Percentiles rank a stretch among this genome's conserved stretches.
These are phyloP conservation scores for Rhynchosporium graminicola DNA, from an alignment of 2,329 filamentous ascomycete genomes.

Conservation along the genomic window DNA sequence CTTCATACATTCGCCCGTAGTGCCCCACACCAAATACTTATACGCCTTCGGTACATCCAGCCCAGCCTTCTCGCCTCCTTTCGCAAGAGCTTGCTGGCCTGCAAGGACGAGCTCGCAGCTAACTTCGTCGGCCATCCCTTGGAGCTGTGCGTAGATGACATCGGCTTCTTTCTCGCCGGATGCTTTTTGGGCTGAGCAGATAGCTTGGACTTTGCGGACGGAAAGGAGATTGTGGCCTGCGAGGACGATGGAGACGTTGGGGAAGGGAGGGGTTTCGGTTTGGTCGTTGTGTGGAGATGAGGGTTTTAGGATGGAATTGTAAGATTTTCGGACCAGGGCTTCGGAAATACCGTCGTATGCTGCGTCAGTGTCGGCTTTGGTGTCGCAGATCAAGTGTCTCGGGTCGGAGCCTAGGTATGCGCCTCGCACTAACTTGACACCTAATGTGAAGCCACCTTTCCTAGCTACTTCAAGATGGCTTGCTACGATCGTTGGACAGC, in stretches of 20 bases:
- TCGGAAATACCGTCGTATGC: slow-evolving; percentile 73
- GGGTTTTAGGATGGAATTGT: slow-evolving; percentile 54
- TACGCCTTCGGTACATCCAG: slow-evolving; percentile 58
- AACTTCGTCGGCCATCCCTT: slow-evolving; percentile 96
- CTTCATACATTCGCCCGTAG: slow-evolving; percentile 78
- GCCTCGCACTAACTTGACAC: slow-evolving; percentile 74
- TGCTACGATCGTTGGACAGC: slow-evolving; percentile 56
- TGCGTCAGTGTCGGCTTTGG: slow-evolving; percentile 68
- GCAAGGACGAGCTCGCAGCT: slow-evolving; percentile 58
- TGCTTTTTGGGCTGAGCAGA: slow-evolving; percentile 48
- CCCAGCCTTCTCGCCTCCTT: slow-evolving; percentile 32
- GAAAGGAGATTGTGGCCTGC: slow-evolving; percentile 82
- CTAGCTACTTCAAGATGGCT: slow-evolving; percentile 60
- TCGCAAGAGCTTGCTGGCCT: slow-evolving; percentile 12
- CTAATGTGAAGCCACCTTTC: slow-evolving; percentile 63
- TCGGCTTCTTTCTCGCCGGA: slow-evolving; percentile 44
- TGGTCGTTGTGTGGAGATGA: slow-evolving; percentile 37
- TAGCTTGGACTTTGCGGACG: slow-evolving; percentile 57
- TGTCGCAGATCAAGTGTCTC: slow-evolving; percentile 69
- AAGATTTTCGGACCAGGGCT: slow-evolving; percentile 64
- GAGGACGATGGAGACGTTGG: slow-evolving; percentile 65
- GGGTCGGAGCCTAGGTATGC: slow-evolving; percentile 73
- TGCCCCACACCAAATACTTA: slow-evolving; percentile 72
- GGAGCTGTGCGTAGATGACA: slow-evolving; percentile 73
- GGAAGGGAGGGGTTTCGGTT: slow-evolving; percentile 48